Conservation (phyloP, 2,329 filamentous ascomycete species). For the Aureobasidium sp. region DNA sequence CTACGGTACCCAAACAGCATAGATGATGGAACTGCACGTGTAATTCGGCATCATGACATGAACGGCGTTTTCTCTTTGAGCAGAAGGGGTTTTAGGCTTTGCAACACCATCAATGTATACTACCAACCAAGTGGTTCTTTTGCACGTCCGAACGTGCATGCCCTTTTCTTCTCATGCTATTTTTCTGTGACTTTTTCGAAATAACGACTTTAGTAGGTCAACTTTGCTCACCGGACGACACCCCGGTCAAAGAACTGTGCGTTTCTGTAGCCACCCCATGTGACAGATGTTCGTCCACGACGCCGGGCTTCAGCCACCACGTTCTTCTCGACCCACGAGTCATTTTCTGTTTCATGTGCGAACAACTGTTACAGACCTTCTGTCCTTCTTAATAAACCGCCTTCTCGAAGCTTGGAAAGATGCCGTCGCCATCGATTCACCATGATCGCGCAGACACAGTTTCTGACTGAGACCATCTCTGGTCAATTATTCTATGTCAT, state of each 20-base stretch:
- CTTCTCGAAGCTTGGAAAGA: not conserved
- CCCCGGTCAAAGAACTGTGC: too few relatives aligned
- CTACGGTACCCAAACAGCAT: slow-evolving; percentile 71
- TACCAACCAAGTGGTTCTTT: not conserved
- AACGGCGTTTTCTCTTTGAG: slow-evolving; percentile 7
- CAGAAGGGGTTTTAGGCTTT: not conserved
- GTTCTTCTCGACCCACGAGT: not conserved
- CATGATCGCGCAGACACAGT: not conserved
- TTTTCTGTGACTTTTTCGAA: too few relatives aligned
- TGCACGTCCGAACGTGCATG: not conserved
- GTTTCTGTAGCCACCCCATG: not conserved
- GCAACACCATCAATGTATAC: slow-evolving; percentile 2
- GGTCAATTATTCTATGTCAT: not conserved
- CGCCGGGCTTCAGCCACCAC: not conserved
- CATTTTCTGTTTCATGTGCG: not conserved
- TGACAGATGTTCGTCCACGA: not conserved
- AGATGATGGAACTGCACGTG: slow-evolving; percentile 3
- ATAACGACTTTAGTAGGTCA: too few relatives aligned
- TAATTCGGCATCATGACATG: slow-evolving; percentile 12
- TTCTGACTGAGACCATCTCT: not conserved
- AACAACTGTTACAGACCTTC: not conserved
- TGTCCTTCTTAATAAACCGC: not conserved
- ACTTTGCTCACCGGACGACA: too few relatives aligned
- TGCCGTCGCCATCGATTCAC: not conserved
- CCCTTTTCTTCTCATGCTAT: too few relatives aligned